phyloP scores from a whole-genome alignment of 2,329 filamentous ascomycete genomes.

The Lasiodiplodia gonubiensis region DNA sequence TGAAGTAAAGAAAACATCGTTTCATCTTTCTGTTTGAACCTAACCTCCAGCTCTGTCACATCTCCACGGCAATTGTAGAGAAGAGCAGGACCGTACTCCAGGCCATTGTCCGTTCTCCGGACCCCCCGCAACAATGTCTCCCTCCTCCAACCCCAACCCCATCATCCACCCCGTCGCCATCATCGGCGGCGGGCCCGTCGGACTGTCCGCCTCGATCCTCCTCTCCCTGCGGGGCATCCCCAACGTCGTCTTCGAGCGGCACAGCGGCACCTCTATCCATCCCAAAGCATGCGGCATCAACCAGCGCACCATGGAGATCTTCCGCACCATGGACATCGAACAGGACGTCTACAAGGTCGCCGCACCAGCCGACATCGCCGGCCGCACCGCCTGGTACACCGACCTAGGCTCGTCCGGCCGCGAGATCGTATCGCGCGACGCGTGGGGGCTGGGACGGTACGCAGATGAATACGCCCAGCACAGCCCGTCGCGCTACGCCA shows the following conservation, averaged over 20 bases:
- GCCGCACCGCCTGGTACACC: conserved; percentile 42
- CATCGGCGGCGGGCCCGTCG: conserved; percentile 31
- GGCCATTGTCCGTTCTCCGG: background rate
- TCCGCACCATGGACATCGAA: conserved; percentile 41
- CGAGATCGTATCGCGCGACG: conserved; percentile 34
- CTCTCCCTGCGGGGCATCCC: conserved; percentile 39
- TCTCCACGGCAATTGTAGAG: no score
- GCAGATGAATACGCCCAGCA: conserved; percentile 23
- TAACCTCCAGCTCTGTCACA: background rate
- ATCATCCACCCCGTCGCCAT: conserved; percentile 35
- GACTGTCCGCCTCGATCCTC: conserved; percentile 40
- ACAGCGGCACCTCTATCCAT: conserved; percentile 41
- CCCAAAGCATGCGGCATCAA: conserved; percentile 44
- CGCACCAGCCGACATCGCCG: conserved; percentile 32
- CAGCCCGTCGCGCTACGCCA: conserved; percentile 39
- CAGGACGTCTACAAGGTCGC: conserved; percentile 35
- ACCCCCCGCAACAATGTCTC: background rate
- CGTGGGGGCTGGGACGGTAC: conserved; percentile 14
- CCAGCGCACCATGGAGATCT: conserved; percentile 38
- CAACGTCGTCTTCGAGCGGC: conserved; percentile 41
- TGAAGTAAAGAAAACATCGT: background rate
- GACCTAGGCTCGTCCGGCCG: conserved; percentile 32
- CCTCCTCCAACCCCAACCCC: background rate
- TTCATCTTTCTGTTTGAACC: background rate
- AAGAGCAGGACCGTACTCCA: no score